Evolutionary conservation across 2,329 filamentous ascomycete genomes (phyloP).

Genomic region (Colletotrichum sublineola): DNA sequence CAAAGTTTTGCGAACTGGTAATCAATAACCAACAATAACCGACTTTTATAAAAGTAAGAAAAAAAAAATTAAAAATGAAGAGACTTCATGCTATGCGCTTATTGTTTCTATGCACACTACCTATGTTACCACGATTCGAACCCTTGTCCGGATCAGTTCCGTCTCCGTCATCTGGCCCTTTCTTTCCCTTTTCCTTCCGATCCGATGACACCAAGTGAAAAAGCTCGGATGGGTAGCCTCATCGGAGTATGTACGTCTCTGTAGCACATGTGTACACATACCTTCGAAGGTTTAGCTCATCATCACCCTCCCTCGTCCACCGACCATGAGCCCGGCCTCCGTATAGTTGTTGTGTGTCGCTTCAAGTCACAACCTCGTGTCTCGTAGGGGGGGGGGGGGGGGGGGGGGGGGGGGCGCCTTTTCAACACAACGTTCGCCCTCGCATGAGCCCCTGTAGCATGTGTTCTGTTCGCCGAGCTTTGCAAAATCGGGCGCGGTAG

Average conservation of each 20-base stretch:
- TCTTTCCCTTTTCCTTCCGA: neutral
- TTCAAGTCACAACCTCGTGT: neutral
- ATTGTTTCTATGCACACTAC: constrained; percentile 37
- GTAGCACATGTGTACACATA: neutral
- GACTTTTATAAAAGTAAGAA: neutral
- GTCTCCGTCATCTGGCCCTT: constrained; percentile 27
- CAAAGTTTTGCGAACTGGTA: neutral
- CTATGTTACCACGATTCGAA: constrained; percentile 31
- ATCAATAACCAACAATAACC: neutral
- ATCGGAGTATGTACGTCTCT: constrained; percentile 14
- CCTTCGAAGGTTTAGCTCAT: constrained; percentile 16
- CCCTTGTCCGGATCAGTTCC: constrained; percentile 10
- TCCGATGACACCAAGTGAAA: constrained; percentile 25
- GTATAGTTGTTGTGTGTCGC: constrained; percentile 1
- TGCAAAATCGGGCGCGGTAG: constrained; percentile 22
- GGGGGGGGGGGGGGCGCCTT: constrained; percentile 6
- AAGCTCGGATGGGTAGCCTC: constrained; percentile 37
- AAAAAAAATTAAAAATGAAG: neutral
- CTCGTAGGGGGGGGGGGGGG: constrained; percentile 5
- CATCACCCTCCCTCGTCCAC: constrained; percentile 1
- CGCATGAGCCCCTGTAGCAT: constrained; percentile 31
- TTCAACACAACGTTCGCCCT: constrained; percentile 25
- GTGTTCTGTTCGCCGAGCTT: constrained; percentile 31
- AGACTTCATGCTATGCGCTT: constrained; percentile 23
- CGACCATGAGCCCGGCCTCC: constrained; percentile 21